Base-by-base conservation (phyloP, 23 red algal genomes). In the Porphyridium purpureum region DNA sequence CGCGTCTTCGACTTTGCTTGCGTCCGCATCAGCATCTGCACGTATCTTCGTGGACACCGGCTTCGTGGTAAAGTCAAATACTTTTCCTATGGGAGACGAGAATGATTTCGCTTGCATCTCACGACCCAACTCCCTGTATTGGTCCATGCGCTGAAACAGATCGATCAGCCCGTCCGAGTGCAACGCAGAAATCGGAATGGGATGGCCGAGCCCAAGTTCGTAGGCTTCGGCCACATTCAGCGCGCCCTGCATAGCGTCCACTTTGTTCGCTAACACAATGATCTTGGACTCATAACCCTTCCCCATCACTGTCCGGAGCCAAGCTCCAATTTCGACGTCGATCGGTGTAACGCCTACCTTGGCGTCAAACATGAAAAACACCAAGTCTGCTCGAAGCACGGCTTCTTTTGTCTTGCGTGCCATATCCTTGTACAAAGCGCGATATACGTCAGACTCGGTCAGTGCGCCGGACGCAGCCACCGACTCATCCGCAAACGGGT, bases 241-340 rank as follows among this genome's bases (percentile, higher is more conserved):
- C 24, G 68, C 67, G 15, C 79, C 60, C 9, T 34, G 31, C 7
- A 19, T 31, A 1, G 71, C 35, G 50, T 98, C 90, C 33, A 67
- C 79, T 57, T 98, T 98, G 58, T 98, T 98, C 1, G 70, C 70
- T 21, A 85, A 55, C 0, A 80, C 41, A 29, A 93, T 66, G 19
- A 93, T 23, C 19, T 22, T 24, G 35, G 64, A 60, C 44, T 22
- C 19, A 48, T 22, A 0, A 2, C 26, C 23, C 11, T 32, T 44
- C 38, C 36, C 22, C 42, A 31, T 46, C 2, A 49, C 41, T 0
- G 44, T 42, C 1, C 58, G 71, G 36, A 98, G 36, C 79, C 79
- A 85, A 48, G 42, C n/a, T 1, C 62, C 79, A 24, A 86, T 55
- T n/a, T 71, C 78, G 9, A 33, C 51, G 38, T 98, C 90, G 7